phyloP scores from a whole-genome alignment of 2,329 filamentous ascomycete genomes.

The Davidsoniella neocaledoniae region DNA sequence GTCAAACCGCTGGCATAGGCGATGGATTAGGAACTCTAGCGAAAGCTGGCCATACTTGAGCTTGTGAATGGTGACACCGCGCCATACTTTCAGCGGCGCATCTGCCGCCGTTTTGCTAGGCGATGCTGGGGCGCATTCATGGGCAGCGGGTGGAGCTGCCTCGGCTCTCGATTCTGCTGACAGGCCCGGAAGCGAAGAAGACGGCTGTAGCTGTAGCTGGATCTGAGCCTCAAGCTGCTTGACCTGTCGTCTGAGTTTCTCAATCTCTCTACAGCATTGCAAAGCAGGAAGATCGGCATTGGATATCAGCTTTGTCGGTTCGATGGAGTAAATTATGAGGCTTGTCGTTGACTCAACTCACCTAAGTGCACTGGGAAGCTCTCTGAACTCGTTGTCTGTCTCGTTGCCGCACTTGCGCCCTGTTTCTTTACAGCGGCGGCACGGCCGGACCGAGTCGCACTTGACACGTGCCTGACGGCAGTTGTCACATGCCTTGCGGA shows the following conservation, averaged over 20 bases:
- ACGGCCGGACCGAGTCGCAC: constrained; percentile 6
- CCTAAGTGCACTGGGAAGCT: constrained; percentile 1
- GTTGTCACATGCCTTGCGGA: constrained; percentile 9
- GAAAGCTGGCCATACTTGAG: constrained; percentile 10
- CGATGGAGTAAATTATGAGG: neutral
- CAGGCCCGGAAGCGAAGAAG: neutral
- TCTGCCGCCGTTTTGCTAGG: neutral
- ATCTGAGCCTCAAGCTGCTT: constrained; percentile 1
- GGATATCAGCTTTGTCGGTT: neutral
- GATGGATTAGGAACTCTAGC: constrained; percentile 6
- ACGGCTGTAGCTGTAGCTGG: neutral
- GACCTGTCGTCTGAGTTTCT: constrained; percentile 5
- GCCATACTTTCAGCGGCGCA: constrained; percentile 7
- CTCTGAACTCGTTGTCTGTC: constrained; percentile 7
- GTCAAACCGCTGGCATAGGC: constrained; percentile 1
- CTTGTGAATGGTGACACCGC: constrained; percentile 7
- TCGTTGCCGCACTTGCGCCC: constrained; percentile 8
- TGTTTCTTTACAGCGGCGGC: constrained; percentile 2
- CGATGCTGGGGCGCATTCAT: neutral
- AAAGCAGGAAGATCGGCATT: neutral
- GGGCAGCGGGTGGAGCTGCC: neutral
- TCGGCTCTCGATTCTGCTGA: too few relatives aligned
- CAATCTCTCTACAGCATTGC: constrained; percentile 2
- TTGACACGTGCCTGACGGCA: constrained; percentile 8
- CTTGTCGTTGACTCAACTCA: neutral